Base-by-base conservation (phyloP, 495 filamentous ascomycete genomes). In the Pyrenula massariospora region DNA sequence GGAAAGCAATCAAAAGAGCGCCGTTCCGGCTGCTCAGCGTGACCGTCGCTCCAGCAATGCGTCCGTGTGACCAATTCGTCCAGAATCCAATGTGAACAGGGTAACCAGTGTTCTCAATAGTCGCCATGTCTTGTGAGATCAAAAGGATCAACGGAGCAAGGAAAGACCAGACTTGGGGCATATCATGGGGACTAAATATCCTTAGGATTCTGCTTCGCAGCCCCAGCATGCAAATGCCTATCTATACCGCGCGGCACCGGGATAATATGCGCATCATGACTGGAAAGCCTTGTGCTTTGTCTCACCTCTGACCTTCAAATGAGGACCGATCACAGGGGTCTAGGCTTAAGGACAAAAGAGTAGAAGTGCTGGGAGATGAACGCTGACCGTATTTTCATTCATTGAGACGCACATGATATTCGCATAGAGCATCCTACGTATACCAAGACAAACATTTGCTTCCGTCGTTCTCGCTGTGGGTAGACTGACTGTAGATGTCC, bases 21-120 rank as follows among this genome's bases (percentile, higher is more conserved):
- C 57, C 52, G 19, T 57, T 42, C n/a, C 56, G 47, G 0, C 53
- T 51, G 1, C 51, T 53, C 19, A 64, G 55, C 8, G 62, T 64
- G 12, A 62, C 47, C 3, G 62, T 64, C n/a, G 59, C 42, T 12
- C 62, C 62, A 21, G 50, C 42, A 15, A 62, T 48, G 5, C 8
- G 22, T 10, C 62, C 62, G 5, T 53, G 11, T 1, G 62, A 64
- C 62, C 62, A 64, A 47, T 64, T 54, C n/a, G 54, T 60, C 62
- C 62, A 64, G 12, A 49, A 0, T 1, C 62, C 62, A 23, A 56
- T 8, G 50, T 64, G 48, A 54, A 62, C 55, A 20, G 31, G 31
- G 31, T 42, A 42, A 42, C 31, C 31, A 15, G 15, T 42, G 15
- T 42, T 15, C 5, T 42, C 31, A 42, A 42, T 5, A 8, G 31